A percentile compares a stretch with the other conserved stretches of the same genome.
phyloP scores from a whole-genome alignment of 1,284 basidiomycete species.

The Flammula alnicola region DNA sequence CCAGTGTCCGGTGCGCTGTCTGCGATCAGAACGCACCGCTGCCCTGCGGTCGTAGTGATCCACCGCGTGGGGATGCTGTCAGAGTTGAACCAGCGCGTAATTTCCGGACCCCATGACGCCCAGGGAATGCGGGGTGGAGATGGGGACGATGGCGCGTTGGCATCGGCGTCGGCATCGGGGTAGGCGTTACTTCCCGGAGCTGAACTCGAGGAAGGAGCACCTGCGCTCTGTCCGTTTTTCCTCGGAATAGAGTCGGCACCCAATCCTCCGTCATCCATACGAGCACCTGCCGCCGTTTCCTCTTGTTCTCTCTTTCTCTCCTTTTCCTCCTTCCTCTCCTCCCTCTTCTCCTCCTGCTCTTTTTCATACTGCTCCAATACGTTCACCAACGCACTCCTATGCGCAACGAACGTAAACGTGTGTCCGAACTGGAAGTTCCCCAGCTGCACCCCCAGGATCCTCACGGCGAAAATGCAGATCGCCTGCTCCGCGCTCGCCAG shows the following conservation, averaged over 20 bases:
- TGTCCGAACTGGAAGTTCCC: constrained; percentile 9
- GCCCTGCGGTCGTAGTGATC: constrained; percentile 55
- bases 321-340: not conserved
- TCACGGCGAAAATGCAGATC: constrained; percentile 44
- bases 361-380: not conserved
- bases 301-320: no score
- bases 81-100: constrained; percentile 47
- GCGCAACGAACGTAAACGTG: constrained; percentile 44
- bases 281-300: not conserved
- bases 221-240: no score
- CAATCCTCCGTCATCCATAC: no score
- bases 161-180: no score
- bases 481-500: constrained; percentile 37
- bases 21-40: constrained; percentile 42
- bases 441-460: constrained; percentile 19
- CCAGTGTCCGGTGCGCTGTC: constrained; percentile 18
- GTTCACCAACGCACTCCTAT: constrained; percentile 38
- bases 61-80: constrained; percentile 43
- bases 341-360: not conserved
- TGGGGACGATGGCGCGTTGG: not conserved
- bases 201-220: no score
- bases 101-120: constrained; percentile 45
- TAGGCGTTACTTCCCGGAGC: no score
- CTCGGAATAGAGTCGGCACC: no score
- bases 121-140: constrained; percentile 34